Conservation (phyloP, 306 rosid species). For the Arachis hypogaea region DNA sequence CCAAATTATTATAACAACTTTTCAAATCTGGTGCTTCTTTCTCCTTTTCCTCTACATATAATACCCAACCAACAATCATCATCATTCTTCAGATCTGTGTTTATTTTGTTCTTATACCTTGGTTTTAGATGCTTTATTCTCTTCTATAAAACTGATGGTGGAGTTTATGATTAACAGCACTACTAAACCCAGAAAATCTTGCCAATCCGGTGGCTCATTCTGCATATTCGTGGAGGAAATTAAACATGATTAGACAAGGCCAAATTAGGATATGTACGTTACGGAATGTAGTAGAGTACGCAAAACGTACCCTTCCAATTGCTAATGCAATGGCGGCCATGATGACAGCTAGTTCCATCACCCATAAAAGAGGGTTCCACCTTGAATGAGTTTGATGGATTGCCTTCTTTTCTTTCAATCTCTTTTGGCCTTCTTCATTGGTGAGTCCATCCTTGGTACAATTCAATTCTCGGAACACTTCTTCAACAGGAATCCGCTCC, state of each 20-base stretch:
- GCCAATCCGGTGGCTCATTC: conserved; percentile 94
- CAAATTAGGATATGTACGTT: too few relatives aligned
- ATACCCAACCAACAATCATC: too few relatives aligned
- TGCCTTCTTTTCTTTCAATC: conserved; percentile 82
- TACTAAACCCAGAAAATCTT: conserved; percentile 71
- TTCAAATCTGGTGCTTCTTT: too few relatives aligned
- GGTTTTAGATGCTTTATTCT: conserved; percentile 90
- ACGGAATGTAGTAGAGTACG: too few relatives aligned
- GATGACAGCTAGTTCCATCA: conserved; percentile 88
- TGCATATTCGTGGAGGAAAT: conserved; percentile 15
- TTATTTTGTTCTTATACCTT: conserved; percentile 46
- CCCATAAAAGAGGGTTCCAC: conserved; percentile 86
- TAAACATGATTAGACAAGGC: too few relatives aligned
- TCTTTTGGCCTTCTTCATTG: conserved; percentile 69
- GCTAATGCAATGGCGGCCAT: conserved; percentile 88
- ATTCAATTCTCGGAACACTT: conserved; percentile 76
- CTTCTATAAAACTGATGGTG: conserved; percentile 86
- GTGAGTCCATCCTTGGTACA: conserved; percentile 80
- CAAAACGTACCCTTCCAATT: conserved; percentile 65
- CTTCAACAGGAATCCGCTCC: conserved; percentile 75
- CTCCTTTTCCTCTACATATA: too few relatives aligned
- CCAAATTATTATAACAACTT: too few relatives aligned
- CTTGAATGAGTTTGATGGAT: neutral
- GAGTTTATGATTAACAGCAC: conserved; percentile 77
- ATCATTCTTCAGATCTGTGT: too few relatives aligned